Base-by-base conservation (phyloP, 768 basidiomycete species). In the Lactarius trivialis region DNA sequence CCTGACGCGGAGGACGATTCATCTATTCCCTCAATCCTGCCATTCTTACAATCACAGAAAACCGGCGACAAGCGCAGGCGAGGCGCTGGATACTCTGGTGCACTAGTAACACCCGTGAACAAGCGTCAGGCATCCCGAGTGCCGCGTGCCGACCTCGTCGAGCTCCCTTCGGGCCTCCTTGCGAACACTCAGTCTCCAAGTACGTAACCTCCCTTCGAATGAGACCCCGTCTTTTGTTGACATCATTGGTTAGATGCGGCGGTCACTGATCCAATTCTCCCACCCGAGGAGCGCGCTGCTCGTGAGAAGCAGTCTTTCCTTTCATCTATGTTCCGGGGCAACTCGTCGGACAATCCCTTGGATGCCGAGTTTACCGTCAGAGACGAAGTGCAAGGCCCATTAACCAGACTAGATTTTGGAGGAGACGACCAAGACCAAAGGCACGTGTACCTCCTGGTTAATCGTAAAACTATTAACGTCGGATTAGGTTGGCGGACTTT, bases 401-500 rank as follows among this genome's bases (percentile, higher is more conserved):
- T 85, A 1, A 75, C 76, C 28, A 64, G 74, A 4, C 79, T 86
- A 33, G 85, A 87, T 67, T 60, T 79, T 30, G 85, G 84, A 32
- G 85, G 85, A 1, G 72, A 76, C 0, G 85, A 85, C 68, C 85
- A 87, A 67, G 73, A 76, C 53, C 70, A 78, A 67, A 78, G 74
- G 85, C 82, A 55, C 7, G 73, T 55, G 14, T 15, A 19, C 19
- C 15, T 43, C 15, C 7, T 9, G 15, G 14, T 5, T 17, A 9
- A 17, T 21, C 26, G 52, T 37, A 4, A n/a, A 34, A 12, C 26
- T 30, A 7, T 34, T 63, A 19, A 58, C 56, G 9, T 37, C 14
- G 33, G 28, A 28, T 24, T 65, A 86, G 85, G 59, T 73, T 87
- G 71, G 82, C 81, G 3, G 83, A 85, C 49, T 87, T 87, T 61